These are phyloP conservation scores for Bidens hawaiensis DNA, from an alignment of 140 eudicot species.

Conservation along the genomic window DNA sequence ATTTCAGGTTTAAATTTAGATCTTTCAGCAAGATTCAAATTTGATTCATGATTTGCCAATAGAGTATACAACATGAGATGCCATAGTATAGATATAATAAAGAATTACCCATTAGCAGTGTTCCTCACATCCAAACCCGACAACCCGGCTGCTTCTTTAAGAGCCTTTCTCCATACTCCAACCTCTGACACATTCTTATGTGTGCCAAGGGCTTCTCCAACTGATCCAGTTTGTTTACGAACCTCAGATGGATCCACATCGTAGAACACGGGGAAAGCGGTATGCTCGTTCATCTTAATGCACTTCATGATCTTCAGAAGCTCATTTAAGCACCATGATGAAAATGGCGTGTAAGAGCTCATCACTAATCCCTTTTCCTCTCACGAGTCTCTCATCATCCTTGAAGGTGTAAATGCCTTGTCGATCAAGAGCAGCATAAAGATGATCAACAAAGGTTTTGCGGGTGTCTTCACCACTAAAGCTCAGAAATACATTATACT, in stretches of 20 bases:
- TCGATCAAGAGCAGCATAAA: too few relatives aligned
- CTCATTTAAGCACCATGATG: conserved; percentile 9
- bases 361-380: not conserved
- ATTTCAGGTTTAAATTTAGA: not conserved
- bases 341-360: not conserved
- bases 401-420: not conserved
- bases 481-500: not conserved
- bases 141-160: not conserved
- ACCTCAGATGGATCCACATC: conserved; percentile 2
- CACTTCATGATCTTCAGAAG: not conserved
- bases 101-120: not conserved
- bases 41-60: too few relatives aligned
- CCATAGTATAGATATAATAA: too few relatives aligned
- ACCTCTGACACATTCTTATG: not conserved
- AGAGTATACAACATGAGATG: not conserved
- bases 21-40: not conserved
- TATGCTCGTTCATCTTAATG: not conserved
- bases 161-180: not conserved
- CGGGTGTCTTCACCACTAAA: not conserved
- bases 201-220: not conserved
- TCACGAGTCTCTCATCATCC: not conserved
- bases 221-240: not conserved
- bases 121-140: not conserved
- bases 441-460: not conserved
- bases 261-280: not conserved